Base-by-base conservation (phyloP, 2,329 filamentous ascomycete genomes). In the Tricladium varicosporioides region DNA sequence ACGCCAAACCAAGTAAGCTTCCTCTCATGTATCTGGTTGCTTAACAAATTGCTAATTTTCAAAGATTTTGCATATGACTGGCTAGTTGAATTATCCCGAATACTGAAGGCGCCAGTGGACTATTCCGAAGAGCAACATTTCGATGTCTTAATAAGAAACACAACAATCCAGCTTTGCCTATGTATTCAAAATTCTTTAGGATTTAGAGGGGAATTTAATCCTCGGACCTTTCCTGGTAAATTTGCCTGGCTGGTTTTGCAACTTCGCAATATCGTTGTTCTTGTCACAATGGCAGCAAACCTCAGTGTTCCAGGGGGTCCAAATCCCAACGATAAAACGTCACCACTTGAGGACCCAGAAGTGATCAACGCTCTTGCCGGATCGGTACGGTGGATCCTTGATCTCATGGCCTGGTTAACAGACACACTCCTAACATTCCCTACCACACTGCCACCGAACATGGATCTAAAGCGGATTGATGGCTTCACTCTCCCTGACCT, bases 151-250 rank as follows among this genome's bases (percentile, higher is more conserved):
- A 82, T 94, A 61, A 80, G 86, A 58, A 92, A 94, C 66, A 77
- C 80, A 2, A 79, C 85, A 36, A 80, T 97, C 47, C 88, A 91
- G 59, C 80, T 89, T 55, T 90, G 86, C 56, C 77, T 97, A 11
- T 89, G 90, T 66, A 83, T 94, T 27, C 85, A 95, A 68, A 87
- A 89, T 56, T 86, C 90, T 52, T 76, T 97, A 9, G 90, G 89
- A 2, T 92, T 89, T 69, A 80, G 79, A 45, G 86, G 86, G 13
- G 83, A 86, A 63, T 78, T 79, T 56, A 76, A 79, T 36, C 74
- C 80, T 7, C 84, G 89, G 16, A 81, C 78, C 2, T 83, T 92
- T 44, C 78, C 82, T 51, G 86, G 88, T 60, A 92, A 91, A 69
- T 82, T 93, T 60, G 83, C 91, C 5, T 89, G 87, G 81, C 75